Base-by-base conservation (phyloP, 2,329 filamentous ascomycete genomes). In the Leptographium radiaticola region DNA sequence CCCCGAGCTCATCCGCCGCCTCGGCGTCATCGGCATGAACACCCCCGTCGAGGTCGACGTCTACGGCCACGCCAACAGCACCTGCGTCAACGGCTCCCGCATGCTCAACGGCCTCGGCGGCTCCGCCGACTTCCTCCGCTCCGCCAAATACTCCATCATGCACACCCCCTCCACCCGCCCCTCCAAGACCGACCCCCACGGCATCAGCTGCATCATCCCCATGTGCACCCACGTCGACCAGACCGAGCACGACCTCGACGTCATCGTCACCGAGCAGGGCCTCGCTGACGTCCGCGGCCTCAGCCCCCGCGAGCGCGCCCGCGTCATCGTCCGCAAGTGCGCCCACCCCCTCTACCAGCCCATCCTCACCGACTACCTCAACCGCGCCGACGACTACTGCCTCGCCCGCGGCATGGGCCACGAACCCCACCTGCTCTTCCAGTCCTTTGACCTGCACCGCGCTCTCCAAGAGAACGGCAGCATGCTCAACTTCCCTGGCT, bases 1-100 rank as follows among this genome's bases (percentile, higher is more conserved):
- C 3, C 89, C 89, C 56, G 89, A 95, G 70, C 89, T 95, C 70
- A 95, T 95, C 72, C 81, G 87, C 53, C 80, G 89, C 31, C 75
- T 95, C 1, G 89, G 89, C 57, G 83, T 89, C 60, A 95, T 95
- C 62, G 89, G 87, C 67, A 95, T 95, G 89, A 95, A 95, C 77
- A 95, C 89, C 0, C 89, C 89, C 25, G 87, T 95, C 48, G 89
- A 95, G 71, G 89, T 95, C 16, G 89, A 95, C 70, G 94, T 95
- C 64, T 95, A 95, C 71, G 89, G 89, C 2, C 89, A 95, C 71
- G 89, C 89, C 62, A 95, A 95, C 79, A 84, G 79, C 57, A 95
- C 89, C 53, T 90, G 86, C 65, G 89, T 95, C 25, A 89, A 93
- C 82, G 89, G 89, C 59, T 84, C 79, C 57, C 83, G 89, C 55